phyloP scores from a whole-genome alignment of 257 asterid genomes.

The Jacaranda mimosifolia region DNA sequence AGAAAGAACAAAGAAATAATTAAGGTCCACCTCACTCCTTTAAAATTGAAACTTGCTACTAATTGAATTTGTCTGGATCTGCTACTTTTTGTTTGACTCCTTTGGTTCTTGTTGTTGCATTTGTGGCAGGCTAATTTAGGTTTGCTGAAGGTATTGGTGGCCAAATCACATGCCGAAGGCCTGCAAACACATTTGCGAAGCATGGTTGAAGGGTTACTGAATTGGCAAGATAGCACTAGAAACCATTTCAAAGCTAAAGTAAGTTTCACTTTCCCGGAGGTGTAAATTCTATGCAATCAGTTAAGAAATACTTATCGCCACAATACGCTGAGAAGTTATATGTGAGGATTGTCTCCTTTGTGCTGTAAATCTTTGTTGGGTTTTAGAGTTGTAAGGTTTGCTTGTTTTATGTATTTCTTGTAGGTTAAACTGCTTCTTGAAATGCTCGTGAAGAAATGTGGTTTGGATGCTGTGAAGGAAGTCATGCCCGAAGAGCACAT shows the following conservation, averaged over 20 bases:
- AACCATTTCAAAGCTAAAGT: conserved; percentile 96
- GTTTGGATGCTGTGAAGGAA: conserved; percentile 84
- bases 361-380: conserved; percentile 9
- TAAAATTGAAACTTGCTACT: neutral
- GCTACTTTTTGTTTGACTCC: neutral
- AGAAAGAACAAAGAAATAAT: conserved; percentile 87
- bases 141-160: conserved; percentile 87
- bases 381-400: conserved; percentile 9
- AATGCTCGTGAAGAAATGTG: conserved; percentile 97
- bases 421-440: conserved; percentile 90
- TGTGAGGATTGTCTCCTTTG: conserved; percentile 18
- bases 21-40: conserved; percentile 58
- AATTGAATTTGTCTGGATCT: conserved; percentile 22
- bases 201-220: conserved; percentile 83
- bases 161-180: conserved; percentile 81
- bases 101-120: conserved; percentile 31
- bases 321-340: neutral
- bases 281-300: conserved; percentile 20
- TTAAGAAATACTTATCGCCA: neutral
- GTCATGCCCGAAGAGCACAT: conserved; percentile 97
- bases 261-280: conserved; percentile 26
- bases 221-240: conserved; percentile 81
- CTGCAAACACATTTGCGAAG: conserved; percentile 74
- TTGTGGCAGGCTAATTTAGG: conserved; percentile 87
- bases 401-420: conserved; percentile 31